These are phyloP conservation scores for Coemansia sp. DNA, from an alignment of 192 early-diverging fungal genomes.

Conservation along the genomic window DNA sequence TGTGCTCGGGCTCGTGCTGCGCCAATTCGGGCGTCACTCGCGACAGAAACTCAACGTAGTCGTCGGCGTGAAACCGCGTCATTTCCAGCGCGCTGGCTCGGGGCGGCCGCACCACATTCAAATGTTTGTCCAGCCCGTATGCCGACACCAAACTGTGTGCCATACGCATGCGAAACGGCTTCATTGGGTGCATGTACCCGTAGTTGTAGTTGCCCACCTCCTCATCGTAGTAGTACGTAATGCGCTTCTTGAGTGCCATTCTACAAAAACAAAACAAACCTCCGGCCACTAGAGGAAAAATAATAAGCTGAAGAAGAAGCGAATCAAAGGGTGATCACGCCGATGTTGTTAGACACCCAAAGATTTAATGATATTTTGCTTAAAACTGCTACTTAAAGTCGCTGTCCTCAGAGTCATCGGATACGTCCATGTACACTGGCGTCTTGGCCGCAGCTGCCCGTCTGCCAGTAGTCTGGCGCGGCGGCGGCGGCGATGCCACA, in stretches of 20 bases:
- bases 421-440: constrained; percentile 39
- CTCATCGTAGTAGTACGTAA: constrained; percentile 55
- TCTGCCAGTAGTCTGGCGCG: constrained; percentile 18
- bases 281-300: not conserved
- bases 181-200: constrained; percentile 96
- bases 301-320: not conserved
- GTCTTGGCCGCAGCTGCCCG: constrained; percentile 26
- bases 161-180: constrained; percentile 94
- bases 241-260: constrained; percentile 30
- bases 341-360: too few species aligned
- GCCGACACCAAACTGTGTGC: constrained; percentile 91
- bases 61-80: constrained; percentile 91
- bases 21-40: constrained; percentile 74
- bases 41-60: constrained; percentile 90
- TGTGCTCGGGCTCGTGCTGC: constrained; percentile 60
- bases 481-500: constrained; percentile 13
- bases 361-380: too few species aligned
- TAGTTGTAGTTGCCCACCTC: constrained; percentile 85
- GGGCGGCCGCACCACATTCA: constrained; percentile 80
- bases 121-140: constrained; percentile 92
- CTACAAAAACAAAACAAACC: constrained; percentile 5
- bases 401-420: constrained; percentile 26
- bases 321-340: not conserved
- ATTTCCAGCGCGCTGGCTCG: constrained; percentile 85
- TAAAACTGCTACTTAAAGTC: constrained; percentile 22